Conservation (phyloP, 805 yeast genomes). For the Saccharomycopsis vini region DNA sequence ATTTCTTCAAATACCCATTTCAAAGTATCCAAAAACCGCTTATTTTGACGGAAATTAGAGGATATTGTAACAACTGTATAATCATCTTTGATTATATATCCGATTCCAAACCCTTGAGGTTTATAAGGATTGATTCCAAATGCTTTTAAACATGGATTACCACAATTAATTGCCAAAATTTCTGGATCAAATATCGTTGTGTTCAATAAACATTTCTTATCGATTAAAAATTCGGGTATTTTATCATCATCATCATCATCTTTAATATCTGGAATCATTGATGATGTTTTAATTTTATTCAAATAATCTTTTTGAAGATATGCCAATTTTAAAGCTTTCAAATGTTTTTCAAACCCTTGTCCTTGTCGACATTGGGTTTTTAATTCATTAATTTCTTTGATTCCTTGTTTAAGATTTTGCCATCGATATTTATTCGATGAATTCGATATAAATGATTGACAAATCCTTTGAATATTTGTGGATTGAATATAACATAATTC, state of each 20-base stretch:
- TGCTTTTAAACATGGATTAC: constrained; percentile 76
- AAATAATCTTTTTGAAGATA: constrained; percentile 41
- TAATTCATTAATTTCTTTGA: constrained; percentile 10
- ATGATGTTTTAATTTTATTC: constrained; percentile 30
- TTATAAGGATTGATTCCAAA: constrained; percentile 89
- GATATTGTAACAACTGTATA: constrained; percentile 74
- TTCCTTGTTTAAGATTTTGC: constrained; percentile 27
- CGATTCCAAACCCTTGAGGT: constrained; percentile 87
- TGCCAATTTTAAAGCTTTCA: constrained; percentile 52
- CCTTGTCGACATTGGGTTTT: constrained; percentile 30
- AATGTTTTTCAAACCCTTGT: constrained; percentile 63
- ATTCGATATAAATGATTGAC: constrained; percentile 57
- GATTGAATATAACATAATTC: constrained; percentile 61
- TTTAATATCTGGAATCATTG: constrained; percentile 23
- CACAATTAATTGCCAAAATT: constrained; percentile 66
- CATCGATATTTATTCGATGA: constrained; percentile 38
- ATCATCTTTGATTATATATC: constrained; percentile 79
- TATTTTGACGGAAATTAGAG: constrained; percentile 81
- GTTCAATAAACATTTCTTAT: constrained; percentile 26
- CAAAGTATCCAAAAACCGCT: constrained; percentile 66
- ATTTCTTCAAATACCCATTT: constrained; percentile 59
- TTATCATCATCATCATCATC: constrained; percentile 20
- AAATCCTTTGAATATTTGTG: constrained; percentile 39
- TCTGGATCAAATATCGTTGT: constrained; percentile 31
- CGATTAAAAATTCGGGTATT: constrained; percentile 5